Conservation (phyloP, 2,329 filamentous ascomycete species). For the Aureobasidium pullulans region DNA sequence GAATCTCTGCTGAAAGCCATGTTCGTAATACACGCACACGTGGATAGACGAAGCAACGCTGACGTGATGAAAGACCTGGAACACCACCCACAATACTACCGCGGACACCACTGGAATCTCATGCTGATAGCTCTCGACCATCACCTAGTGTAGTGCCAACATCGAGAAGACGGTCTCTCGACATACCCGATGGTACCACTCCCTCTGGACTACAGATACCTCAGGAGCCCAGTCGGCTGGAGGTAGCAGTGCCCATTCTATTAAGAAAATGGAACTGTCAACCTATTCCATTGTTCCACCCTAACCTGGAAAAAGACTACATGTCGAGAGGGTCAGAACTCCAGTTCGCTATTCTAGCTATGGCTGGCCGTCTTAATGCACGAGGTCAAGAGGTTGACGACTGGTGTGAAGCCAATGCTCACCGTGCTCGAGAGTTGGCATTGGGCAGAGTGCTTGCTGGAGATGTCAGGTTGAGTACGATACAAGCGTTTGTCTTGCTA, state of each 20-base stretch:
- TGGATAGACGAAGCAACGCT: background rate
- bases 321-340: background rate
- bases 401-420: slow-evolving; percentile 12
- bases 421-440: background rate
- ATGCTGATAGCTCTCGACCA: background rate
- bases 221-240: background rate
- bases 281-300: slow-evolving; percentile 7
- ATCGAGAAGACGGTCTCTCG: background rate
- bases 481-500: slow-evolving; percentile 3
- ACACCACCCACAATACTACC: slow-evolving; percentile 1
- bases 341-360: slow-evolving; percentile 4
- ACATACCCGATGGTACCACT: background rate
- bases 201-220: slow-evolving; percentile 4
- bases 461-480: slow-evolving; percentile 1
- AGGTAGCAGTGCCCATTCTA: slow-evolving; percentile 1
- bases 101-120: background rate
- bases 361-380: slow-evolving; percentile 6
- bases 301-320: slow-evolving; percentile 7
- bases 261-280: slow-evolving; percentile 12
- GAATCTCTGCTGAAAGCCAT: slow-evolving; percentile 4
- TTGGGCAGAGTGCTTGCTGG: background rate
- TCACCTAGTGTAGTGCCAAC: background rate
- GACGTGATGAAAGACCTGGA: background rate
- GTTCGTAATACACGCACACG: background rate
- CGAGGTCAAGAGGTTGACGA: slow-evolving; percentile 1